Base-by-base conservation (phyloP, 2,329 filamentous ascomycete species). In the Colletotrichum gloeosporioides region DNA sequence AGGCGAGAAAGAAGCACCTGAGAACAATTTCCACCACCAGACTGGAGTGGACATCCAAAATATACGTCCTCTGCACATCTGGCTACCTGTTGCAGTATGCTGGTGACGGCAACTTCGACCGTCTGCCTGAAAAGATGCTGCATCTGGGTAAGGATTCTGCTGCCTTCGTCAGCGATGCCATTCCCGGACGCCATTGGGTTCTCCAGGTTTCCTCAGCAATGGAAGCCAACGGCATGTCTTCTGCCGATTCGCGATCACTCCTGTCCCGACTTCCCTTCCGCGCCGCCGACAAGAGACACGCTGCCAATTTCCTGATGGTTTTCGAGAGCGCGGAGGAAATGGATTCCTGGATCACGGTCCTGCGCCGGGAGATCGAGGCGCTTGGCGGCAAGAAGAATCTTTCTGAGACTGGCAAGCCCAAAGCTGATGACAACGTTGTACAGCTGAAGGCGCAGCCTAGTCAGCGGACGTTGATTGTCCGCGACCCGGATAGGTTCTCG, bases 181-280 rank as follows among this genome's bases (percentile, higher is more conserved):
- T 96, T 71, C 94, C 94, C 4, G 95, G 95, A 8, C 92, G 92
- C 76, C 94, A 96, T 80, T 96, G 94, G 92, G 95, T 96, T 8
- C 84, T 96, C 16, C 94, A 95, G 79, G 91, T 96, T 27, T 93
- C 92, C 4, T 93, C 95, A 44, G 86, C 88, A 10, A 91, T 92
- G 73, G 92, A 93, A 66, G 84, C 90, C 4, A 90, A 94, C 39
- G 91, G 91, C 32, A 85, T 83, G 2, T 81, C 88, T 16, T 80
- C 87, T 4, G 80, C 87, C 4, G 89, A 91, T 49, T 86, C 90
- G 4, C 90, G 90, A 66, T 94, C 93, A 2, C 83, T 95, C 4
- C 88, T 95, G 36, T 91, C 93, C 2, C 91, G 93, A 70, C 85
- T 95, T 66, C 89, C 92, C 3, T 90, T 94, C 55, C 90, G 91